Conservation (phyloP, 768 basidiomycete genomes). For the Russula ochroleuca region DNA sequence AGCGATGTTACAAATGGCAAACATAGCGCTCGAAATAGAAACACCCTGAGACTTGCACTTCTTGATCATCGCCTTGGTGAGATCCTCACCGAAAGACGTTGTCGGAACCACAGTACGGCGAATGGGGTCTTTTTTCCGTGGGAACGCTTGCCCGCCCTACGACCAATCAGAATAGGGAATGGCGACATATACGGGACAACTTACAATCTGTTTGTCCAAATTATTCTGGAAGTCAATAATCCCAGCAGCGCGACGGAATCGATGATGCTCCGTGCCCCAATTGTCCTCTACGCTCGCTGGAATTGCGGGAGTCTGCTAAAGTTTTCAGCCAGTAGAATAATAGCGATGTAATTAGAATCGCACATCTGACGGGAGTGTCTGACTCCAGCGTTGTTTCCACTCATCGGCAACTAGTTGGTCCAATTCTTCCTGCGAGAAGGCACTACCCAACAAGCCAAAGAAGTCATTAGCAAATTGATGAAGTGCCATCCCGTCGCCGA, state of each 20-base stretch:
- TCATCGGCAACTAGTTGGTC: conserved; percentile 34
- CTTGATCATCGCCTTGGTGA: conserved; percentile 59
- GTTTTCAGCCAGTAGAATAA: neutral
- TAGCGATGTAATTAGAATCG: neutral
- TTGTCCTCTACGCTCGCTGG: conserved; percentile 33
- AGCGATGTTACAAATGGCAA: conserved; percentile 70
- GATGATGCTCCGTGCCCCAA: conserved; percentile 29
- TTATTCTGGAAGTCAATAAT: conserved; percentile 35
- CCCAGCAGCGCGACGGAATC: conserved; percentile 33
- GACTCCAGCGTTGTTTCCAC: conserved; percentile 35
- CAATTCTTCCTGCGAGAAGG: conserved; percentile 33
- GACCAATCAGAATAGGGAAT: neutral
- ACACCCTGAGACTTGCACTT: conserved; percentile 68
- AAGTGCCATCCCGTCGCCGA: conserved; percentile 85
- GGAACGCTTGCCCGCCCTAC: conserved; percentile 74
- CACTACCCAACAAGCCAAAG: conserved; percentile 54
- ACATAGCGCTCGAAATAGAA: conserved; percentile 70
- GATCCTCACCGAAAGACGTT: conserved; percentile 48
- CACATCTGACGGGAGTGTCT: conserved; percentile 23
- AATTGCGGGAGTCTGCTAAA: conserved; percentile 13
- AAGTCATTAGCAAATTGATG: conserved; percentile 81
- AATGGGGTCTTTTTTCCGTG: conserved; percentile 40
- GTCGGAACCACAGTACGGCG: conserved; percentile 70
- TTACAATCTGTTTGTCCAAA: conserved; percentile 35
- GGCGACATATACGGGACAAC: neutral